These are phyloP conservation scores for Centella asiatica DNA, from an alignment of 129 eudicot genomes.

Conservation along the genomic window DNA sequence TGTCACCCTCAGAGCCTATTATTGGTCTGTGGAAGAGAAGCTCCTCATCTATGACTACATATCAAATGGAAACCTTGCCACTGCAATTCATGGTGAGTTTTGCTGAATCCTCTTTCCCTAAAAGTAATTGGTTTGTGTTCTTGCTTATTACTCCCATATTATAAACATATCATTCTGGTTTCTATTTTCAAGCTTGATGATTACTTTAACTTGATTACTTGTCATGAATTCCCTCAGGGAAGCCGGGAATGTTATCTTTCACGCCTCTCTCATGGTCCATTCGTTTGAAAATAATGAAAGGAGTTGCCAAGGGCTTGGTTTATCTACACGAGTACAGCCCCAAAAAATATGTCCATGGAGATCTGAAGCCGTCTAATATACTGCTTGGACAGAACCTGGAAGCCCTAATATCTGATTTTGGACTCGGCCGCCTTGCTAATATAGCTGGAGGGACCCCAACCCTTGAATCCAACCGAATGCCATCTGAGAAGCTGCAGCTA, in stretches of 20 bases:
- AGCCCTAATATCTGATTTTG: slow-evolving; percentile 77
- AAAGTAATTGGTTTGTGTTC: too few relatives aligned
- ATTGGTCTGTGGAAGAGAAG: slow-evolving; percentile 93
- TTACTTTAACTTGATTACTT: not conserved
- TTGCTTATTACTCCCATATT: too few relatives aligned
- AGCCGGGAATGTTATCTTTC: slow-evolving; percentile 58
- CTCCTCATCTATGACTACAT: slow-evolving; percentile 69
- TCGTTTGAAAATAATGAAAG: slow-evolving; percentile 70
- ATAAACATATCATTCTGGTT: too few relatives aligned
- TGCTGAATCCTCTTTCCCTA: not conserved
- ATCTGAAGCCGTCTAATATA: slow-evolving; percentile 77
- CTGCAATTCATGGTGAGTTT: slow-evolving; percentile 73
- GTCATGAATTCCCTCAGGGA: slow-evolving; percentile 38
- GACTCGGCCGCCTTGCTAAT: slow-evolving; percentile 82
- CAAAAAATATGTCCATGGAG: slow-evolving; percentile 92
- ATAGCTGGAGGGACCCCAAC: slow-evolving; percentile 81
- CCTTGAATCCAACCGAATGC: slow-evolving; percentile 53
- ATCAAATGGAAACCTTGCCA: slow-evolving; percentile 65
- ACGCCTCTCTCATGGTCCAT: slow-evolving; percentile 66
- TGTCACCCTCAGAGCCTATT: slow-evolving; percentile 70
- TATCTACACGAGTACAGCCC: slow-evolving; percentile 93
- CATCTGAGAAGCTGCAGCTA: slow-evolving; percentile 29
- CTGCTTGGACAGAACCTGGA: slow-evolving; percentile 73
- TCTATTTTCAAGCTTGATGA: too few relatives aligned
- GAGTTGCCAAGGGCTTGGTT: slow-evolving; percentile 73